Base-by-base conservation (phyloP, 352 stramenopile species). In the Phytopythium delawarense region DNA sequence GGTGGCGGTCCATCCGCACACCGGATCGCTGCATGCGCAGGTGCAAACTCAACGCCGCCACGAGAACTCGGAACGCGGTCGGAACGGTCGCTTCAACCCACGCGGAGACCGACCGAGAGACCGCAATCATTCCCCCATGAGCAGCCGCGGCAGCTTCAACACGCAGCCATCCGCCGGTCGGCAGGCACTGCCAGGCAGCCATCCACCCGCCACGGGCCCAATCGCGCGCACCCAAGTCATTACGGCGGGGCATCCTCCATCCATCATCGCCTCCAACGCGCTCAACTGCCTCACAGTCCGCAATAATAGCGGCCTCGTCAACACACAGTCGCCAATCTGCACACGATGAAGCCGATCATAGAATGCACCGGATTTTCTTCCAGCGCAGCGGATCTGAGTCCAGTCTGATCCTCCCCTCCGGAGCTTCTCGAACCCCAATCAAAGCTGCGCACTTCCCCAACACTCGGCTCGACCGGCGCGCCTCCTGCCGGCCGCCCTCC, bases 161-260 rank as follows among this genome's bases (percentile, higher is more conserved):
- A 30, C 46, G 46, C 23, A 52, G 46, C 46, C 46, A 52, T 52
- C 20, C 40, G 40, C 40, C 15, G 16, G 1, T 4, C 20, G 15
- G n/a, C 46, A 25, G n/a, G 20, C 21, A 7, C 23, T 9, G 7
- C 12, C 28, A 11, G 18, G 34, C 21, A 57, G 51, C 51, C 32
- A 34, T 46, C 23, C 46, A 57, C 51, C 51, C 20, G 23, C 18
- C 51, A 45, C 1, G 4, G 30, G 25, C 30, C 51, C 51, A 57
- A 57, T 57, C 18, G 23, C 51, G 13, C 51, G n/a, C 51, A n/a
- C 34, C 51, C 51, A 57, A 30, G 32, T 57, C 51, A 57, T 42
- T 57, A 57, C 51, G 40, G 40, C 3, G 7, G 21, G 11, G 12
- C 13, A 6, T n/a, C 15, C 6, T 34, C 21, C 21, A n/a, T 32